phyloP scores from a whole-genome alignment of 2,329 filamentous ascomycete genomes.

The Incumbomyces delicatus region DNA sequence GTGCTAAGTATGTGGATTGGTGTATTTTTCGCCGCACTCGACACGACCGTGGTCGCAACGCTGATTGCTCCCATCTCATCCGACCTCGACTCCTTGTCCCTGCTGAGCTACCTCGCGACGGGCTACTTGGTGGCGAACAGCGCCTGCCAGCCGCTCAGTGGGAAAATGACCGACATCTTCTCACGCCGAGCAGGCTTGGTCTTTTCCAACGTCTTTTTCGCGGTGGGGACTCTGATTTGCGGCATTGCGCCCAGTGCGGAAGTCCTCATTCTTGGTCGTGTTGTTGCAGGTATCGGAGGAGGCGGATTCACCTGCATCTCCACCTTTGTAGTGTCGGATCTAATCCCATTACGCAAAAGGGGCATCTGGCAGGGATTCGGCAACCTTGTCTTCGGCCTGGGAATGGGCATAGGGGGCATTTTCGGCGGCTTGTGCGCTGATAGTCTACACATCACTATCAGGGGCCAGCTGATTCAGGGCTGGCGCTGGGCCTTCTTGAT shows the following conservation, averaged over 20 bases:
- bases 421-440: constrained; percentile 76
- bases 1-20: constrained; percentile 44
- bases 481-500: constrained; percentile 67
- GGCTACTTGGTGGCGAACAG: constrained; percentile 84
- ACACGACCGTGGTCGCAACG: constrained; percentile 77
- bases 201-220: constrained; percentile 73
- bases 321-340: constrained; percentile 36
- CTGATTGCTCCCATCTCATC: constrained; percentile 74
- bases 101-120: constrained; percentile 80
- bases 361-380: constrained; percentile 76
- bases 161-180: constrained; percentile 81
- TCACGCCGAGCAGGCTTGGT: constrained; percentile 67
- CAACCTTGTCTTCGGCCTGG: constrained; percentile 71
- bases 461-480: constrained; percentile 29
- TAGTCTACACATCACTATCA: constrained; percentile 28
- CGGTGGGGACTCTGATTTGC: constrained; percentile 69
- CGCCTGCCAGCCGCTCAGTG: constrained; percentile 74
- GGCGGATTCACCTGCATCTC: constrained; percentile 68
- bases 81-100: constrained; percentile 68
- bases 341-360: constrained; percentile 48
- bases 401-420: constrained; percentile 71
- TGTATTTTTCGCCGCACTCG: constrained; percentile 51
- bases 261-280: constrained; percentile 65
- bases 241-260: constrained; percentile 58
- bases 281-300: constrained; percentile 74